phyloP scores from a whole-genome alignment of 176 grass and related monocot species.

The maize (Zea mays) region DNA sequence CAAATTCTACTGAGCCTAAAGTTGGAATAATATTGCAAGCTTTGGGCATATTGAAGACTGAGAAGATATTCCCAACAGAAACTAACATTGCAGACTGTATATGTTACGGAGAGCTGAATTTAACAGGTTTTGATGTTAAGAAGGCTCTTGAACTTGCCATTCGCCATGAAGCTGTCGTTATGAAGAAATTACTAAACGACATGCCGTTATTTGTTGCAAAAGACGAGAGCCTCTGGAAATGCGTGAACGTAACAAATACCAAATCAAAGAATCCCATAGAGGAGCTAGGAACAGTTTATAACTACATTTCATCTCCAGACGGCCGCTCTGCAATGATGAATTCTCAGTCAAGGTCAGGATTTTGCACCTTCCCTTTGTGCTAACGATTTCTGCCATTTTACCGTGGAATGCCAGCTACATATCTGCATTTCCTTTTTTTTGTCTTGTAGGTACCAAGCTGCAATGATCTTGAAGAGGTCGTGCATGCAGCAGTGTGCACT shows the following conservation, averaged over 20 bases:
- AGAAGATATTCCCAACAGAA: constrained; percentile 70
- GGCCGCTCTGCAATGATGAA: constrained; percentile 51
- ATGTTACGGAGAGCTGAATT: constrained; percentile 54
- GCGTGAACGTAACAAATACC: constrained; percentile 68
- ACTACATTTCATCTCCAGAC: constrained; percentile 46
- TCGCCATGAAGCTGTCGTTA: constrained; percentile 49
- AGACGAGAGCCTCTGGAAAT: constrained; percentile 62
- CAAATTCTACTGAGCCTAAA: constrained; percentile 36
- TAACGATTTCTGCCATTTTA: constrained; percentile 29
- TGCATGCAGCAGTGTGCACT: constrained; percentile 64
- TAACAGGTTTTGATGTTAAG: constrained; percentile 60
- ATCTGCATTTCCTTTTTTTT: constrained; percentile 35
- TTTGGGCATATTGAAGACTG: constrained; percentile 54
- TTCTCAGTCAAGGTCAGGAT: constrained; percentile 62
- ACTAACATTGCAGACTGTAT: constrained; percentile 81
- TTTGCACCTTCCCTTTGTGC: constrained; percentile 17
- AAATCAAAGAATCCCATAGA: constrained; percentile 54
- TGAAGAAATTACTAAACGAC: constrained; percentile 60
- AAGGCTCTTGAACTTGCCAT: constrained; percentile 54
- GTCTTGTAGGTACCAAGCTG: constrained; percentile 71
- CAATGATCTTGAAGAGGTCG: constrained; percentile 58
- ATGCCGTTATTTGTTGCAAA: constrained; percentile 65
- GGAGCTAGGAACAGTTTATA: constrained; percentile 41
- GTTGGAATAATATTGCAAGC: constrained; percentile 49
- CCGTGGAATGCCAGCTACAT: constrained; percentile 19